A percentile compares a stretch with the other conserved stretches of the same genome.
phyloP scores from a whole-genome alignment of 495 filamentous ascomycete species.

The Penicillium goetzii region DNA sequence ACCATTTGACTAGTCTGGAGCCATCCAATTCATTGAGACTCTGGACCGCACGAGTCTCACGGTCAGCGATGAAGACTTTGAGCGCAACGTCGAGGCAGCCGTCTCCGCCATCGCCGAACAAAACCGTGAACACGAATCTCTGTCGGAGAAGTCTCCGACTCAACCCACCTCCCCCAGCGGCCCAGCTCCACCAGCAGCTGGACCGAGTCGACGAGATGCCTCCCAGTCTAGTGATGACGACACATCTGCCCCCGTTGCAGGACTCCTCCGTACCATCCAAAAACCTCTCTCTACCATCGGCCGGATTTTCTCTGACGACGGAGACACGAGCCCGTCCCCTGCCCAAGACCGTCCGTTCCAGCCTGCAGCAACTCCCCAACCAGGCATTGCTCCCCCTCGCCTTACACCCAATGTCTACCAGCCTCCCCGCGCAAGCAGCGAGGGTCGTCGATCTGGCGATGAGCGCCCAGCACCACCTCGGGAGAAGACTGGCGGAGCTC shows the following conservation, averaged over 20 bases:
- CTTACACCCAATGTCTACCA: constrained; percentile 61
- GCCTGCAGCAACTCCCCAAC: constrained; percentile 61
- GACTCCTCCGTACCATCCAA: constrained; percentile 88
- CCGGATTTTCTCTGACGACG: constrained; percentile 93
- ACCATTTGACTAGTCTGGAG: constrained; percentile 70
- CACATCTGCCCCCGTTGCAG: constrained; percentile 73
- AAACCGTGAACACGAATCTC: constrained; percentile 59
- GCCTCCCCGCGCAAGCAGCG: constrained; percentile 50
- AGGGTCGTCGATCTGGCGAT: constrained; percentile 53
- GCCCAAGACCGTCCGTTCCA: constrained; percentile 45
- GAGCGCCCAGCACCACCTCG: constrained; percentile 22
- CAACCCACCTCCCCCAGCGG: constrained; percentile 14
- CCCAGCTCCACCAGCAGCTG: constrained; percentile 49
- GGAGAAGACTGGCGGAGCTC: constrained; percentile 24
- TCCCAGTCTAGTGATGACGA: constrained; percentile 62
- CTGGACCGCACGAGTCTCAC: constrained; percentile 93
- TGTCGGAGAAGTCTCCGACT: constrained; percentile 60
- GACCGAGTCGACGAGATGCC: constrained; percentile 44
- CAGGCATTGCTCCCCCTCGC: constrained; percentile 56
- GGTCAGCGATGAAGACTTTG: constrained; percentile 93
- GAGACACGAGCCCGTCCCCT: constrained; percentile 24
- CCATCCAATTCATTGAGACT: constrained; percentile 94
- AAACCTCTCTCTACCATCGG: constrained; percentile 90
- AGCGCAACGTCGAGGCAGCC: constrained; percentile 90
- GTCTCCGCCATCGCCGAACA: constrained; percentile 96